Evolutionary conservation across 768 basidiomycete species (phyloP), one percentile per base, ranked within the genome.

Genomic region (Kwoniella botswanensis): DNA sequence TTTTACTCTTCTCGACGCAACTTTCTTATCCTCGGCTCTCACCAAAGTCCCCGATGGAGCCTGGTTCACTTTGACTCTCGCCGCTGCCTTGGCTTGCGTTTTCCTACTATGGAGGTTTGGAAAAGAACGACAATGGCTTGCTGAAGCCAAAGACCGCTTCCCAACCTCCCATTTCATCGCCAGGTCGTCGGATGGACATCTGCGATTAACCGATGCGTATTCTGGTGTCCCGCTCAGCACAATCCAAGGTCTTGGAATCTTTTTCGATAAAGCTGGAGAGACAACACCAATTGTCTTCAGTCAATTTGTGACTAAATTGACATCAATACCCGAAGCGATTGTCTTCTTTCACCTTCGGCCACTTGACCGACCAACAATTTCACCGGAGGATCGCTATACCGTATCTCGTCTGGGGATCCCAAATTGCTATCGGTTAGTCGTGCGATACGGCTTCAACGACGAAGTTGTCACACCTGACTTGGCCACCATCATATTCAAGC

Each of bases 31-130:
- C 35, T 24, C 63, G 11, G 44, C 46, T 26, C 26, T 63, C 21
- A 63, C 44, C 22, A 63, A 63, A 41, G 63, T 63, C 10, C 63
- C 63, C 11, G 46, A 63, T 21, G 63, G 63, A 15, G 63, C 63
- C 11, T 63, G 63, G 63, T 63, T 63, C 46, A 50, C 63, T 1
- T 41, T 63, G 7, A 43, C 59, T n/a, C 22, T 61, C 17, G 13
- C 59, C 6, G 21, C 42, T n/a, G 42, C 43, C 7, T n/a, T 61
- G 11, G 59, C 59, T 42, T 18, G 35, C 22, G 21, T 61, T 22
- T 61, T 61, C 35, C 13, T 61, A 4, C 18, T 61, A 18, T 61
- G 59, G 59, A 15, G 59, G 42, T 61, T 43, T 26, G 59, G 59
- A 2, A 61, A 61, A 61, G 59, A 61, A 22, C 13, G 43, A 61